A percentile compares a stretch with the other conserved stretches of the same genome.
Conservation (phyloP, 441 rosid genomes). For the Daphne laureola region DNA sequence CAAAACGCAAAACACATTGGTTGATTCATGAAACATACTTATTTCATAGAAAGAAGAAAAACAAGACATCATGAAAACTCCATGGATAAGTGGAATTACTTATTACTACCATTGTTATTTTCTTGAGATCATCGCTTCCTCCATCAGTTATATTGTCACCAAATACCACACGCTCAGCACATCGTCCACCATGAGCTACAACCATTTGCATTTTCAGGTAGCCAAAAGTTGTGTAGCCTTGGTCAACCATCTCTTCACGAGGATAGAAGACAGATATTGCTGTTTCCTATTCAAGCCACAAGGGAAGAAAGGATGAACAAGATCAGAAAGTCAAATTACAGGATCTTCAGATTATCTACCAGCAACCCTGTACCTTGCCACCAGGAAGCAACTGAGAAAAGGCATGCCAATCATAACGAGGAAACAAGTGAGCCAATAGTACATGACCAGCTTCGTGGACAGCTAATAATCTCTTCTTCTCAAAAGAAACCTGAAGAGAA, state of each 20-base stretch:
- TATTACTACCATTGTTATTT: slow-evolving; percentile 69
- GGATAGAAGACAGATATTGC: slow-evolving; percentile 95
- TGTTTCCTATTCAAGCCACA: slow-evolving; percentile 56
- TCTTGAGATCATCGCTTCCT: slow-evolving; percentile 86
- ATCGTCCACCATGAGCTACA: slow-evolving; percentile 95
- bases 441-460: slow-evolving; percentile 97
- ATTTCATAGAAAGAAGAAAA: no score
- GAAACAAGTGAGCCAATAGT: slow-evolving; percentile 91
- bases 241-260: slow-evolving; percentile 91
- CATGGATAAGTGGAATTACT: background rate
- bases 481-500: slow-evolving; percentile 56
- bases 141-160: slow-evolving; percentile 93
- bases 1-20: no score
- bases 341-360: slow-evolving; percentile 4
- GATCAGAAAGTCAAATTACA: background rate
- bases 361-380: slow-evolving; percentile 58
- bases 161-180: slow-evolving; percentile 82
- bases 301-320: background rate
- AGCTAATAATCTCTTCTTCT: slow-evolving; percentile 86
- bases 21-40: no score
- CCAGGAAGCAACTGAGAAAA: slow-evolving; percentile 99
- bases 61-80: no score
- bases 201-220: slow-evolving; percentile 99
- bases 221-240: slow-evolving; percentile 94
- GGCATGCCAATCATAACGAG: slow-evolving; percentile 97